Base-by-base conservation (phyloP, 75 land plant genomes). In the Azolla pinnata region DNA sequence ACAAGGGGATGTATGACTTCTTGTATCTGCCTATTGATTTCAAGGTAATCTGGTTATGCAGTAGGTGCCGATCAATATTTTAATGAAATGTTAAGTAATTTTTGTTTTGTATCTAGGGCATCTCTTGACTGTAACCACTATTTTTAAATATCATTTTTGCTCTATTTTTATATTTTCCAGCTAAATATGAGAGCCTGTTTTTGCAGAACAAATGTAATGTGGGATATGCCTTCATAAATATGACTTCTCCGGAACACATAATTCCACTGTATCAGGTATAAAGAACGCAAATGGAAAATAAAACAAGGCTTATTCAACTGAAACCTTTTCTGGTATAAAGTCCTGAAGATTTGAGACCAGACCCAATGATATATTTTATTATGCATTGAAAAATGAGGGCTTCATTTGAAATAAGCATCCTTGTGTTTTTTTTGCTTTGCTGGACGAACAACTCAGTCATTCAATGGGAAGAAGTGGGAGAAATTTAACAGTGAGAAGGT, bases 191-290 rank as follows among this genome's bases (percentile, higher is more conserved):
- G 12, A 35, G 12, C 5, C 5, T 5, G 40, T 35, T 35, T 30
- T 18, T 78, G 57, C 82, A 89, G 90, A 89, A 89, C 67, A 89
- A 89, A 59, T 71, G 74, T 54, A 77, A 77, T 60, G 79, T 77
- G 28, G 79, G 79, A 8, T 77, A 77, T 67, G 79, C 79, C 2
- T 77, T 77, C 63, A 77, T 77, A 59, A 77, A 77, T 62, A 77
- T 77, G 79, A 59, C 57, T 19, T 67, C 79, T 17, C 75, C 79
- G 23, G 29, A 63, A 20, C 65, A 64, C 29, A 72, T 77, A n/a
- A 59, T 77, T 7, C 62, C 75, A 20, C 73, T 77, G 63, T 77
- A 71, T 56, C 62, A 74, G 76, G 76, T 74, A 30, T 56, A 49
- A 18, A 49, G 4, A 49, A 4, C 18, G 17, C 4, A 49, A 18